Conservation (phyloP, 148 eudicot genomes). For the Rhododendron henanense region DNA sequence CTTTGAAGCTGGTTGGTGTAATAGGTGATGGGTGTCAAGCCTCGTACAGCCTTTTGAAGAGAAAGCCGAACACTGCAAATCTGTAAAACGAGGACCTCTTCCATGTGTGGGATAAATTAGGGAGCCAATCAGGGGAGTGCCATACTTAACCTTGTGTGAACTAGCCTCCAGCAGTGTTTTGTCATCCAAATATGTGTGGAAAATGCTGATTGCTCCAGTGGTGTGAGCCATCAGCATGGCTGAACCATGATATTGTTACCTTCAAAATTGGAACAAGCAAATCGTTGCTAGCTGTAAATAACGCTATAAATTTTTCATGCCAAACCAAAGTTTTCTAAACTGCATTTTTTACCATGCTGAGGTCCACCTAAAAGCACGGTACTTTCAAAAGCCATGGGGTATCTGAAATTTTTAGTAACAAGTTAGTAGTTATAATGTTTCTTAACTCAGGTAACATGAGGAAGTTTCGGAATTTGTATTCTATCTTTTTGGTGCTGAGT, state of each 20-base stretch:
- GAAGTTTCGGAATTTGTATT: neutral
- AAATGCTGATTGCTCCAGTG: constrained; percentile 38
- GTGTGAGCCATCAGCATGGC: constrained; percentile 50
- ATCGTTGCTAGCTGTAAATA: neutral
- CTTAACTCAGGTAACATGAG: neutral
- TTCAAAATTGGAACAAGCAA: constrained; percentile 14
- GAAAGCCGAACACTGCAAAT: constrained; percentile 34
- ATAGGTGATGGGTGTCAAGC: constrained; percentile 29
- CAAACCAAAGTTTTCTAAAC: neutral
- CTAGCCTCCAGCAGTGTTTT: constrained; percentile 33
- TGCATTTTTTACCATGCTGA: neutral
- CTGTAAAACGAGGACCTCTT: constrained; percentile 31
- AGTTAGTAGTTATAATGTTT: neutral
- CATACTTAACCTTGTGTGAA: constrained; percentile 30
- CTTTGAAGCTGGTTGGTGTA: constrained; percentile 47
- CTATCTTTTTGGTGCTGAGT: neutral
- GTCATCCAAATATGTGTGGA: constrained; percentile 26
- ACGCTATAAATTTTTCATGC: neutral
- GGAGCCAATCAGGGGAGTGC: constrained; percentile 23
- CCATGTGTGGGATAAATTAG: constrained; percentile 22
- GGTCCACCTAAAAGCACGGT: neutral
- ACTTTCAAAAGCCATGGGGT: neutral
- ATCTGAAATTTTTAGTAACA: neutral
- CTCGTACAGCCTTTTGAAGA: constrained; percentile 35
- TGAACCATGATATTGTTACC: constrained; percentile 55